Base-by-base conservation (phyloP, 441 rosid species). In the Populus trichocarpa region DNA sequence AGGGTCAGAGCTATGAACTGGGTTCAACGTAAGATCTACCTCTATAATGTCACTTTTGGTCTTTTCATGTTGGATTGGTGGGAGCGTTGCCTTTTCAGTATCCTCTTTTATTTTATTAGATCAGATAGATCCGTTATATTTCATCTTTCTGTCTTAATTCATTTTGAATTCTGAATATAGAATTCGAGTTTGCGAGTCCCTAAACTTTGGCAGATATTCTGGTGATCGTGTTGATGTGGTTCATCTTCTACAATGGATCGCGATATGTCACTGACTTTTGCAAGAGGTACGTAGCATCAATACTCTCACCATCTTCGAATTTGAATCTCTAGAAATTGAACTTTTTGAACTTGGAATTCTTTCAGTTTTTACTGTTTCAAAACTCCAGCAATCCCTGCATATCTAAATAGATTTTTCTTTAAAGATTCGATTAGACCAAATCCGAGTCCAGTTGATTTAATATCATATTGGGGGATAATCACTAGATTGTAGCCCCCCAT, bases 11-110 rank as follows among this genome's bases (percentile, higher is more conserved):
- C 82, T 16, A 84, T 84, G 87, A 86, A 86, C 65, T 86, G 86
- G 87, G 46, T 86, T 79, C 87, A 80, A 74, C 83, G 97, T 18
- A 93, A 95, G 90, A 91, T 95, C 86, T 87, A 92, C 82, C 97
- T 90, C 82, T 96, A 96, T 83, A 93, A 96, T 88, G 98, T 94
- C 79, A 69, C 98, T 28, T 96, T 96, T 61, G 99, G 98, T 73
- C 97, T 96, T 78, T 94, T 82, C 86, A 96, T 96, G 99, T 85
- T 96, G 90, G 99, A 96, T 79, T 94, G 98, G 98, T 94, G 98
- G 99, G 98, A 96, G 87, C 98, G 98, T 59, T 94, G 81, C 71
- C 71, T 96, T 77, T 96, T 94, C 92, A 96, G 99, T 94, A 94
- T 96, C 98, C 97, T 89, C 69, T 28, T 28, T 28, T 28, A 28